Evolutionary conservation across 2,329 filamentous ascomycete genomes (phyloP).

Genomic region (Epichloe sibirici): DNA sequence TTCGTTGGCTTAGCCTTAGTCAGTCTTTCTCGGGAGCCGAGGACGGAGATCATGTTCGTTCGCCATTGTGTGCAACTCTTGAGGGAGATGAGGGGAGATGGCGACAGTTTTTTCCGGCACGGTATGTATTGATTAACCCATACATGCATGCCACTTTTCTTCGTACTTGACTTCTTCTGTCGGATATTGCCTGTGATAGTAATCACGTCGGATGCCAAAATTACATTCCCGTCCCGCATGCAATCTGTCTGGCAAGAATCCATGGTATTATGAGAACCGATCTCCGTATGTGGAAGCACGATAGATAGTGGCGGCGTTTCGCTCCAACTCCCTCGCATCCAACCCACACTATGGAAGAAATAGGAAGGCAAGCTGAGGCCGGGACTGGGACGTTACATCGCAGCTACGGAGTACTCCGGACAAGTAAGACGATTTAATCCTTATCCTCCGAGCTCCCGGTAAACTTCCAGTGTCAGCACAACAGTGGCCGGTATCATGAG

Average conservation of each 20-base stretch:
- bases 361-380: neutral
- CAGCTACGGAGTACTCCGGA: neutral
- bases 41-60: neutral
- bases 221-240: neutral
- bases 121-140: too few species aligned
- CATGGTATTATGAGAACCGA: neutral
- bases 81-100: neutral
- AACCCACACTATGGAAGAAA: neutral
- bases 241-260: neutral
- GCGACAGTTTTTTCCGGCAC: neutral
- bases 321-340: neutral
- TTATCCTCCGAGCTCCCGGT: neutral
- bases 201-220: neutral
- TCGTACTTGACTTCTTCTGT: neutral
- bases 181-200: neutral
- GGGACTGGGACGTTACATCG: constrained; percentile 1
- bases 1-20: neutral
- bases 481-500: neutral
- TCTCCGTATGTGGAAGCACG: neutral
- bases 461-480: neutral
- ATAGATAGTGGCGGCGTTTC: neutral
- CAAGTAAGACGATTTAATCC: neutral
- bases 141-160: too few species aligned
- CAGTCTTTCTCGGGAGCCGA: neutral
- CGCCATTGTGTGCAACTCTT: neutral